A percentile compares a stretch with the other conserved stretches of the same genome.
These are phyloP conservation scores for Shiraia sp. DNA, from an alignment of 2,329 filamentous ascomycete species.

Conservation along the genomic window DNA sequence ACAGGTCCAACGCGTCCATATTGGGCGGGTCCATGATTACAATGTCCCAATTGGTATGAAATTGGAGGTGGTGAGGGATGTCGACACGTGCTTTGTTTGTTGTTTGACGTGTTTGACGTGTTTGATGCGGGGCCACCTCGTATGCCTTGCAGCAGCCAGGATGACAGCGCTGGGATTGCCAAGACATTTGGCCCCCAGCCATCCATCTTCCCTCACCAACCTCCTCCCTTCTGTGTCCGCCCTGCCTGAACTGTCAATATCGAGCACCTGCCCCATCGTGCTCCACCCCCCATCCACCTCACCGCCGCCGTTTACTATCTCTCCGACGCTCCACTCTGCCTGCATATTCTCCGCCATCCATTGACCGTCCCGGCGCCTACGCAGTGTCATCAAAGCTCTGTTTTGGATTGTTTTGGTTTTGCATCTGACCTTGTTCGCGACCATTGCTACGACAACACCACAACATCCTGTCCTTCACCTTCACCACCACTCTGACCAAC, in stretches of 20 bases:
- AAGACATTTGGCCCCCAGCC: not conserved
- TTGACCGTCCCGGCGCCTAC: conserved; percentile 7
- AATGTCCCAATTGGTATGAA: not conserved
- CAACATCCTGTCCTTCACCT: conserved; percentile 5
- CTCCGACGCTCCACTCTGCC: conserved; percentile 8
- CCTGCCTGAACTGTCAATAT: conserved; percentile 17
- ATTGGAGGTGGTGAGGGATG: not conserved
- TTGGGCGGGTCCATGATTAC: conserved; percentile 46
- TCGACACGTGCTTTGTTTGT: conserved; percentile 4
- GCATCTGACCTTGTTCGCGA: conserved; percentile 14
- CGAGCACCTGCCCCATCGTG: conserved; percentile 16
- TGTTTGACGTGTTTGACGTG: conserved; percentile 30
- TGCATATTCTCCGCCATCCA: conserved; percentile 6
- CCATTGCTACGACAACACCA: conserved; percentile 19
- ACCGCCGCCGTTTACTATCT: conserved; percentile 18
- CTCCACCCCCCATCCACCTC: conserved; percentile 15
- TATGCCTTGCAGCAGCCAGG: conserved; percentile 6
- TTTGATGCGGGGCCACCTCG: conserved; percentile 16
- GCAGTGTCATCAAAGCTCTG: conserved; percentile 13
- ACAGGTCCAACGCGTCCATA: conserved; percentile 57
- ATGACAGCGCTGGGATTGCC: not conserved
- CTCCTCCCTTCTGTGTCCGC: conserved; percentile 19
- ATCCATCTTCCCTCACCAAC: conserved; percentile 30
- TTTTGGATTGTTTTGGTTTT: conserved; percentile 32
- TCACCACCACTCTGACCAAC: conserved; percentile 5